A percentile compares a stretch with the other conserved stretches of the same genome.
phyloP scores from a whole-genome alignment of 345 rosid genomes.

The Arabidopsis suecica region DNA sequence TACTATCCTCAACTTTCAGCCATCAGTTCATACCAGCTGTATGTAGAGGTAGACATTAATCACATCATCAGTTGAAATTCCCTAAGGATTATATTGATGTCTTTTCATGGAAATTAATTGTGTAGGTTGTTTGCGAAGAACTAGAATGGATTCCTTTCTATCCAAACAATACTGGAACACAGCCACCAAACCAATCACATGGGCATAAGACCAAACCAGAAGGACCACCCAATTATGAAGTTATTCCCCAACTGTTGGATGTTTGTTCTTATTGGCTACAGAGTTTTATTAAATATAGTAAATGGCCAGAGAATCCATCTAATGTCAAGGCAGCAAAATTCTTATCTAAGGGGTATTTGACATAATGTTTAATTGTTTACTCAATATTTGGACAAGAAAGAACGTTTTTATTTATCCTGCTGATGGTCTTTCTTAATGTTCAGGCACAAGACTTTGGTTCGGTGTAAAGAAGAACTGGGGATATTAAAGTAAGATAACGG shows the following conservation, averaged over 20 bases:
- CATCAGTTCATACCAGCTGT: constrained; percentile 93
- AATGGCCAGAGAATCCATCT: constrained; percentile 89
- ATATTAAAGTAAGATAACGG: constrained; percentile 60
- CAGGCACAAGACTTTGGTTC: constrained; percentile 76
- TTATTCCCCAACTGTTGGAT: constrained; percentile 68
- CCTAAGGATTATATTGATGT: constrained; percentile 26
- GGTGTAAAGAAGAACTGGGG: constrained; percentile 71
- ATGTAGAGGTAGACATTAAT: constrained; percentile 80
- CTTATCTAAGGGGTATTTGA: constrained; percentile 78
- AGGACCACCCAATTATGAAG: constrained; percentile 79
- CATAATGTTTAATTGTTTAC: constrained; percentile 9
- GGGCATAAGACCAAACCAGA: constrained; percentile 65
- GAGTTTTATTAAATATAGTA: constrained; percentile 89
- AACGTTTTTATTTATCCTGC: not conserved
- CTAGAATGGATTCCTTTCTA: constrained; percentile 94
- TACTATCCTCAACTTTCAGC: constrained; percentile 95
- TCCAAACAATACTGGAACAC: constrained; percentile 53
- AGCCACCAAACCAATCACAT: constrained; percentile 52
- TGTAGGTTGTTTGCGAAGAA: constrained; percentile 92
- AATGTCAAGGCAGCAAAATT: constrained; percentile 88
- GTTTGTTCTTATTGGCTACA: constrained; percentile 94
- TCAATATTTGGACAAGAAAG: constrained; percentile 18
- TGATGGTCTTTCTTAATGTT: constrained; percentile 37
- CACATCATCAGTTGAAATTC: constrained; percentile 20
- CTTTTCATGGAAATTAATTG: constrained; percentile 38